phyloP scores from a whole-genome alignment of 345 rosid genomes.

The Bretschneidera sinensis region DNA sequence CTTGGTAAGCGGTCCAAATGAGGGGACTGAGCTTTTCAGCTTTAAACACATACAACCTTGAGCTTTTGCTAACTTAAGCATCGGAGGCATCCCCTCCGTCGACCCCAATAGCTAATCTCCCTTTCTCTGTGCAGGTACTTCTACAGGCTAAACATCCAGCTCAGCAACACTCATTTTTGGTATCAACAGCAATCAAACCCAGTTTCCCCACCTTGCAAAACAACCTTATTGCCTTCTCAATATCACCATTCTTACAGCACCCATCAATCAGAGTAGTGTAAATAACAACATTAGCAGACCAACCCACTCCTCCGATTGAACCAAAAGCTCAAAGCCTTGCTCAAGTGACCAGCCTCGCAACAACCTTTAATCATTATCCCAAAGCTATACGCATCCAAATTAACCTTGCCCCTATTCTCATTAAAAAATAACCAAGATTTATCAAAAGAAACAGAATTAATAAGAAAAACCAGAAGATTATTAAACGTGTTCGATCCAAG shows the following conservation, averaged over 20 bases:
- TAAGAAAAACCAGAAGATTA: constrained; percentile 35
- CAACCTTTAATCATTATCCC: constrained; percentile 73
- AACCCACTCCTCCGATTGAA: constrained; percentile 43
- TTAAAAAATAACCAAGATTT: constrained; percentile 42
- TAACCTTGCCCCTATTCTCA: constrained; percentile 26
- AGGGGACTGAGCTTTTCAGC: no score
- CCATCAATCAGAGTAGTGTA: constrained; percentile 83
- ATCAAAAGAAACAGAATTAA: constrained; percentile 33
- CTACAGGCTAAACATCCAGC: no score
- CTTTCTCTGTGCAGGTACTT: no score
- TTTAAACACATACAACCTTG: no score
- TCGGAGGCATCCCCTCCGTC: no score
- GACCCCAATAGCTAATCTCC: no score
- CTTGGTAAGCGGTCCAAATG: no score
- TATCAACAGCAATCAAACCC: constrained; percentile 62
- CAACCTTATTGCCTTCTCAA: constrained; percentile 46
- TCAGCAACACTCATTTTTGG: no score
- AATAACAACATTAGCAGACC: constrained; percentile 52
- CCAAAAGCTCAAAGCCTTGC: constrained; percentile 40
- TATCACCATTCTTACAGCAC: constrained; percentile 60
- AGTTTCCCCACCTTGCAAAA: constrained; percentile 42
- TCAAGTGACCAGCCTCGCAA: constrained; percentile 52
- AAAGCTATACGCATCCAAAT: constrained; percentile 53
- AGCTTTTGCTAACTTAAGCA: no score
- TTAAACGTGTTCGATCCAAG: constrained; percentile 42